phyloP scores from a whole-genome alignment of 768 basidiomycete species.

The Hericium erinaceus region DNA sequence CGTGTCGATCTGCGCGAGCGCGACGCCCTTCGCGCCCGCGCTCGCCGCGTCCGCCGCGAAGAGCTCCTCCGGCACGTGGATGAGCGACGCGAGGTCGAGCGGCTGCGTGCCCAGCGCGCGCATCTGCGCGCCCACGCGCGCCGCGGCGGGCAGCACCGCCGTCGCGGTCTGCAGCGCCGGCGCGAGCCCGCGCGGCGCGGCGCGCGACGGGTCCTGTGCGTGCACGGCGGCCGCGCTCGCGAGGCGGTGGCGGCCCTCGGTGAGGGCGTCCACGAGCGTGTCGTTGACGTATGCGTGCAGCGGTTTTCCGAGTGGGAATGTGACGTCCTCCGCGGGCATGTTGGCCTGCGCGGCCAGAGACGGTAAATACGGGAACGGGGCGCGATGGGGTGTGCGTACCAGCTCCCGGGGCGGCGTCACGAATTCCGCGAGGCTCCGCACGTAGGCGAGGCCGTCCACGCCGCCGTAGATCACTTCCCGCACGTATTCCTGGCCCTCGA shows the following conservation, averaged over 20 bases:
- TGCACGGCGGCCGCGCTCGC: slow-evolving; percentile 1
- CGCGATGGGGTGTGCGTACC: background rate
- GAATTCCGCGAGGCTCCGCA: slow-evolving; percentile 71
- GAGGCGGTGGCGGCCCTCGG: slow-evolving; percentile 8
- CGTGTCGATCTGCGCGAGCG: slow-evolving; percentile 12
- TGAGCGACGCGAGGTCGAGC: slow-evolving; percentile 35
- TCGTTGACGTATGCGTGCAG: slow-evolving; percentile 6
- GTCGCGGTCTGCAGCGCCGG: slow-evolving; percentile 6
- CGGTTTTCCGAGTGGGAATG: background rate
- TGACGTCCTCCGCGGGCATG: background rate
- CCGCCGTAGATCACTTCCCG: slow-evolving; percentile 72
- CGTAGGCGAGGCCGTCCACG: slow-evolving; percentile 66
- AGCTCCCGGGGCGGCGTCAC: slow-evolving; percentile 24
- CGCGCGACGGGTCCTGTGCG: background rate
- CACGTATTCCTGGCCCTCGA: slow-evolving; percentile 57
- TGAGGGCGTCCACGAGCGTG: slow-evolving; percentile 7
- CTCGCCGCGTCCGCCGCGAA: slow-evolving; percentile 25
- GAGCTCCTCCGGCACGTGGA: slow-evolving; percentile 32
- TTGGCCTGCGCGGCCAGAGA: background rate
- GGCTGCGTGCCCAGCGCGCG: slow-evolving; percentile 12
- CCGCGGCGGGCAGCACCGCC: slow-evolving; percentile 14
- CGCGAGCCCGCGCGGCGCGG: background rate
- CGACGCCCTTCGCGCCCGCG: slow-evolving; percentile 13
- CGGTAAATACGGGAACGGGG: background rate
- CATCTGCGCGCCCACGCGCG: slow-evolving; percentile 11